phyloP scores from a whole-genome alignment of 495 filamentous ascomycete species.

The Thermothielavioides terrestris region DNA sequence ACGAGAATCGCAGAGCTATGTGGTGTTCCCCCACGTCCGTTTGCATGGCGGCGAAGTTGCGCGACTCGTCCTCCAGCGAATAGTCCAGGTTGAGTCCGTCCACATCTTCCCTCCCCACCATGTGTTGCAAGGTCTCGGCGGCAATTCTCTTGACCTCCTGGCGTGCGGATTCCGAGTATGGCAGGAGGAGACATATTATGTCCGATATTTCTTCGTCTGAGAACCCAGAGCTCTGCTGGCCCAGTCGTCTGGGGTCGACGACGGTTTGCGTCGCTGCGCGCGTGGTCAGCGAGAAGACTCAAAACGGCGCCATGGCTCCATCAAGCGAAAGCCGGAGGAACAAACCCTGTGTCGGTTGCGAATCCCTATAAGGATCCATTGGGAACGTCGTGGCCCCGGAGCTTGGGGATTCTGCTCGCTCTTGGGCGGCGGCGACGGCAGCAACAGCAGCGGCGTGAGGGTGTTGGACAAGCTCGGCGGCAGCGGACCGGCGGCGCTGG shows the following conservation, averaged over 20 bases:
- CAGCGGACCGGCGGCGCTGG: conserved; percentile 2
- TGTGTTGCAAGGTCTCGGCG: conserved; percentile 30
- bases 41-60: conserved; percentile 37
- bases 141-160: conserved; percentile 53
- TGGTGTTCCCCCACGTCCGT: conserved; percentile 50
- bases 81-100: conserved; percentile 43
- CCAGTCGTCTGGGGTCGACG: conserved; percentile 68
- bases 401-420: neutral
- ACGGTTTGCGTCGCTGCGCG: conserved; percentile 65
- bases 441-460: neutral
- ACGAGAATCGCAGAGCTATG: conserved; percentile 73
- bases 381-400: neutral
- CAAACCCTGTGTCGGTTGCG: conserved; percentile 25
- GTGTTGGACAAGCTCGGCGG: conserved; percentile 1
- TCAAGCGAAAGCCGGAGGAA: neutral
- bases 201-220: conserved; percentile 74
- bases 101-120: conserved; percentile 30
- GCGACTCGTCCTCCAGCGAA: conserved; percentile 31
- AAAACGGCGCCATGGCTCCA: neutral
- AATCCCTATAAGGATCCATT: conserved; percentile 21
- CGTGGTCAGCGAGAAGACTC: conserved; percentile 12
- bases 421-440: neutral
- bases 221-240: conserved; percentile 67
- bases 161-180: conserved; percentile 62
- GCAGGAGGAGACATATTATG: conserved; percentile 82